Base-by-base conservation (phyloP, 768 basidiomycete species). In the Pulveroboletus frians region DNA sequence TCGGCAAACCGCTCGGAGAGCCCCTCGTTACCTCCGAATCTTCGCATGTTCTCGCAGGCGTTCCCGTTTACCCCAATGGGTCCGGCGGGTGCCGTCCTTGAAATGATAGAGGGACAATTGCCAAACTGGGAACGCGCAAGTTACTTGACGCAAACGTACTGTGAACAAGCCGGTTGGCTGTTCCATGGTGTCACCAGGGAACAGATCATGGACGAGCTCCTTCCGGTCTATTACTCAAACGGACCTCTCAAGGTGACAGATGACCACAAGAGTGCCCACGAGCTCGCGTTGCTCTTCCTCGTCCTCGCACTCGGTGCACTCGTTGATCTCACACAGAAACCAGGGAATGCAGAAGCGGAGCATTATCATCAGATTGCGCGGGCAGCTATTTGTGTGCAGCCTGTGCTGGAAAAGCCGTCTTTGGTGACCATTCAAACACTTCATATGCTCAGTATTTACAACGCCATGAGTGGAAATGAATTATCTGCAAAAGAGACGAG, bases 371-470 rank as follows among this genome's bases (percentile, higher is more conserved):
- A 86, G 53, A 72, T 88, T 20, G 74, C 83, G 0, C 70, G 77
- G 14, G 83, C 81, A 1, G 82, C 85, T 2, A 66, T 89, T n/a
- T 74, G 77, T 39, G 67, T 86, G 11, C 83, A 84, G 56, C 74
- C 85, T 0, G 78, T 88, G 20, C 65, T 88, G 36, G 85, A 86
- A 67, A 83, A 84, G 55, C 86, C 86, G 9, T 79, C 80, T 0
- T 64, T 85, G 38, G 79, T 80, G 20, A 86, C 86, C 20, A 81
- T 88, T 27, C 87, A 88, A 65, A 69, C 78, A 7, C 66, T 88
- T 15, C 82, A 84, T 63, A 60, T 88, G 53, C 72, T 83, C 68
- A 83, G 84, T 58, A 76, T 84, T 9, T 87, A 84, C 60, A 81
- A 81, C 47, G 80, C 78, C 15, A 80, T 87, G 83, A 81, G 77